Percentiles rank a stretch among this genome's conserved stretches.
phyloP scores from a whole-genome alignment of 805 yeast species.

The Candida alai region DNA sequence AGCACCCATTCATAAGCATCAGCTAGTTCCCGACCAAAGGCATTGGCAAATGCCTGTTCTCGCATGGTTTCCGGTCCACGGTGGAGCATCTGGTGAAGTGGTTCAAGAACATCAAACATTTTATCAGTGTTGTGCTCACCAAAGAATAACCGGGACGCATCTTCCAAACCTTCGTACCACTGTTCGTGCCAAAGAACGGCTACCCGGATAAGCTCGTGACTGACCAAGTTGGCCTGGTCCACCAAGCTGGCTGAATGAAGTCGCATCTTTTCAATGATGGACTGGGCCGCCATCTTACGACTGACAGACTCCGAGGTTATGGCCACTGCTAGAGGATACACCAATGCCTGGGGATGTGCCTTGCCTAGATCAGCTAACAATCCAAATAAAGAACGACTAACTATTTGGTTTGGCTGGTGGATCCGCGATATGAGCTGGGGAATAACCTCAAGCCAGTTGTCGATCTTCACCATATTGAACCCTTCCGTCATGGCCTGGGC shows the following conservation, averaged over 20 bases:
- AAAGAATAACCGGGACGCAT: conserved; percentile 89
- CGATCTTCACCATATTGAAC: conserved; percentile 80
- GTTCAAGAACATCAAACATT: conserved; percentile 89
- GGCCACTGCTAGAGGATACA: conserved; percentile 93
- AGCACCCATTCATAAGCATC: conserved; percentile 94
- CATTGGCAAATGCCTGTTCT: conserved; percentile 87
- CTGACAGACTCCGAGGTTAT: conserved; percentile 88
- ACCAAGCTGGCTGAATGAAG: conserved; percentile 81
- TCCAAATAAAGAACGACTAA: conserved; percentile 74
- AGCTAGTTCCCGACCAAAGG: conserved; percentile 87
- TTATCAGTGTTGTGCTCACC: conserved; percentile 93
- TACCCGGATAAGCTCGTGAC: conserved; percentile 87
- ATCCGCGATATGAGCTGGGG: conserved; percentile 96
- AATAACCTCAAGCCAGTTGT: conserved; percentile 91
- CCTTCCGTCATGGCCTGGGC: conserved; percentile 90
- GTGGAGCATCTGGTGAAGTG: conserved; percentile 78
- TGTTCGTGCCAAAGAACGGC: conserved; percentile 97
- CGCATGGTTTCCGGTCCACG: conserved; percentile 89
- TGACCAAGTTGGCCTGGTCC: conserved; percentile 90
- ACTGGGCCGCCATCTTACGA: conserved; percentile 86
- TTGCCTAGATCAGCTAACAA: conserved; percentile 84
- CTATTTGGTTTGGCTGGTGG: conserved; percentile 88
- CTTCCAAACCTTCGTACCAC: conserved; percentile 97
- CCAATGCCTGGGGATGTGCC: conserved; percentile 95
- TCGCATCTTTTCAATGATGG: conserved; percentile 89